These are phyloP conservation scores for Cryptococcus sp. DNA, from an alignment of 1,284 basidiomycete species.

Conservation along the genomic window DNA sequence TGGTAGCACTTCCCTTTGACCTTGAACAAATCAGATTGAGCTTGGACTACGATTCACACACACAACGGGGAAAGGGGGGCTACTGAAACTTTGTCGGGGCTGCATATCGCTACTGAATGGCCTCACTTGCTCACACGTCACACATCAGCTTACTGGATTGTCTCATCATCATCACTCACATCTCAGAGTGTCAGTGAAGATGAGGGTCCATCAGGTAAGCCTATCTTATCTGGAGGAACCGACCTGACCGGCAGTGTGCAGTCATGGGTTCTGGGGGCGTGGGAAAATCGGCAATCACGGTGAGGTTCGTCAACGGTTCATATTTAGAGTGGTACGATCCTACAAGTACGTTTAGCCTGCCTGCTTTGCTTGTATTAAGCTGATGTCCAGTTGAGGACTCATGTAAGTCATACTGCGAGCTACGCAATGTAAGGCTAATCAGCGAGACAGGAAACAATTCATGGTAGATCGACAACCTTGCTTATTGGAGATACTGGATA, in stretches of 20 bases:
- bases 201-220: neutral
- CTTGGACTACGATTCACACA: too few relatives aligned
- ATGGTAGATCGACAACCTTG: constrained; percentile 28
- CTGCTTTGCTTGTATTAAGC: neutral
- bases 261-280: constrained; percentile 41
- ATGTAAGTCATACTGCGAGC: neutral
- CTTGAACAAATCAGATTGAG: too few relatives aligned
- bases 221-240: neutral
- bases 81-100: too few relatives aligned
- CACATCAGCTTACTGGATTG: too few relatives aligned
- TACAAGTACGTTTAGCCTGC: constrained; percentile 25
- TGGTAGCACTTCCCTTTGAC: too few relatives aligned
- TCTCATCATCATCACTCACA: neutral
- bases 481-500: constrained; percentile 39
- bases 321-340: constrained; percentile 39
- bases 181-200: neutral
- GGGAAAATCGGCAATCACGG: constrained; percentile 35
- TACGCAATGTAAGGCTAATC: neutral
- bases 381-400: neutral
- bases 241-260: constrained; percentile 15
- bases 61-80: too few relatives aligned
- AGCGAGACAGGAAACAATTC: constrained; percentile 32
- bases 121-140: too few relatives aligned
- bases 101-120: too few relatives aligned
- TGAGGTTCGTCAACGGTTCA: constrained; percentile 33